phyloP scores from a whole-genome alignment of 257 asterid species.

The Coffea eugenioides region DNA sequence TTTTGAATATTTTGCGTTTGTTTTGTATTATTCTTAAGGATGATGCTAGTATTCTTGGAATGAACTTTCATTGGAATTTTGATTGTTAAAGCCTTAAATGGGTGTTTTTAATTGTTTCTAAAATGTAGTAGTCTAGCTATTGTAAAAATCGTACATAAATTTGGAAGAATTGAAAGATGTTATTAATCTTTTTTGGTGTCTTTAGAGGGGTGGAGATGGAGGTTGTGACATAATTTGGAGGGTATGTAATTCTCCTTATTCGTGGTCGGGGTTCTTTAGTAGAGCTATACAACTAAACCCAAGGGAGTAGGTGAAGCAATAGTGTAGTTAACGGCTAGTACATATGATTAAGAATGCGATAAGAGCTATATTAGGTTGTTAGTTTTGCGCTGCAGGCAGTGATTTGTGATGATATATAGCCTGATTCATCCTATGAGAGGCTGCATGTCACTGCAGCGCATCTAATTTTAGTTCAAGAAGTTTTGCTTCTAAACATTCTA shows the following conservation, averaged over 20 bases:
- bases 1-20: not conserved
- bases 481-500: not conserved
- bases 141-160: no score
- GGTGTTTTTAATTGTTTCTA: not conserved
- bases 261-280: not conserved
- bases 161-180: no score
- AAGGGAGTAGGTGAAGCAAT: not conserved
- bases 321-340: not conserved
- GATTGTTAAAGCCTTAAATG: not conserved
- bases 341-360: no score
- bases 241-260: not conserved
- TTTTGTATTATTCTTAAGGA: not conserved
- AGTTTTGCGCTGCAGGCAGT: not conserved
- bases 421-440: not conserved
- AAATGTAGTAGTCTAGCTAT: no score
- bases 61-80: not conserved
- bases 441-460: not conserved
- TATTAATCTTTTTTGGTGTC: not conserved
- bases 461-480: not conserved
- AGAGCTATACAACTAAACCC: not conserved
- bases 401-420: not conserved
- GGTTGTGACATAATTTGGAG: not conserved
- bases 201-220: not conserved
- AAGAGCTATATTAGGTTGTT: not conserved
- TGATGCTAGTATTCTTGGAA: not conserved